These are phyloP conservation scores for Penicillium capsulatum DNA, from an alignment of 2,329 filamentous ascomycete genomes.

Conservation along the genomic window DNA sequence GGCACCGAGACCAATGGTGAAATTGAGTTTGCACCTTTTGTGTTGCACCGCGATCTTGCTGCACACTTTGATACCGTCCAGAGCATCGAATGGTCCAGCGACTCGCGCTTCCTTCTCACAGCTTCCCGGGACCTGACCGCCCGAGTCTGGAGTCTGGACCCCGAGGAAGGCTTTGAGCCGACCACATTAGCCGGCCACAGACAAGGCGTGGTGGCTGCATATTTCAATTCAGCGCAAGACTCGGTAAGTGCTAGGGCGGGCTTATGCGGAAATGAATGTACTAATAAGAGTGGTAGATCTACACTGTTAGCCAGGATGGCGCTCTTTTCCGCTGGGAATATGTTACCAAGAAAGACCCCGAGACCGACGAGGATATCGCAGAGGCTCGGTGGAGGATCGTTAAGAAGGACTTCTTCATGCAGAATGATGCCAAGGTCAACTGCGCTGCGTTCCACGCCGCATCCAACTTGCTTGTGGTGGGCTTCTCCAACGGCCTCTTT, in stretches of 20 bases:
- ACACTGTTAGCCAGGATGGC: slow-evolving; percentile 95
- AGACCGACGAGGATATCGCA: slow-evolving; percentile 57
- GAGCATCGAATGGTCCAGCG: slow-evolving; percentile 89
- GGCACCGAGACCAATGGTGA: slow-evolving; percentile 74
- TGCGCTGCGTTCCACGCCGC: slow-evolving; percentile 86
- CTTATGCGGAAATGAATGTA: neutral
- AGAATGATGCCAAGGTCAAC: slow-evolving; percentile 77
- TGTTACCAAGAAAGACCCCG: slow-evolving; percentile 58
- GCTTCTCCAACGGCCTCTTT: slow-evolving; percentile 92
- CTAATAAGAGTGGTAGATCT: slow-evolving; percentile 54
- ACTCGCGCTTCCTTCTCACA: slow-evolving; percentile 92
- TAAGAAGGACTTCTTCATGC: slow-evolving; percentile 91
- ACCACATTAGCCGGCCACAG: slow-evolving; percentile 89
- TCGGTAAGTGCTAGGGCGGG: slow-evolving; percentile 46
- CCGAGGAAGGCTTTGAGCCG: slow-evolving; percentile 81
- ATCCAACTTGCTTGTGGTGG: slow-evolving; percentile 88
- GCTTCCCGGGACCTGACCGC: slow-evolving; percentile 88
- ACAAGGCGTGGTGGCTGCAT: slow-evolving; percentile 87
- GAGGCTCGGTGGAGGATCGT: slow-evolving; percentile 86
- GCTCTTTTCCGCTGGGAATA: slow-evolving; percentile 94
- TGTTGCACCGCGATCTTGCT: slow-evolving; percentile 77
- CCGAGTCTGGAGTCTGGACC: slow-evolving; percentile 88
- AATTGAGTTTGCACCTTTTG: slow-evolving; percentile 91
- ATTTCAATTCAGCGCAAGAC: slow-evolving; percentile 93
- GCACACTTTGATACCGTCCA: slow-evolving; percentile 85